Conservation (phyloP, 1,284 basidiomycete genomes). For the Sanghuangporus sanghuang region DNA sequence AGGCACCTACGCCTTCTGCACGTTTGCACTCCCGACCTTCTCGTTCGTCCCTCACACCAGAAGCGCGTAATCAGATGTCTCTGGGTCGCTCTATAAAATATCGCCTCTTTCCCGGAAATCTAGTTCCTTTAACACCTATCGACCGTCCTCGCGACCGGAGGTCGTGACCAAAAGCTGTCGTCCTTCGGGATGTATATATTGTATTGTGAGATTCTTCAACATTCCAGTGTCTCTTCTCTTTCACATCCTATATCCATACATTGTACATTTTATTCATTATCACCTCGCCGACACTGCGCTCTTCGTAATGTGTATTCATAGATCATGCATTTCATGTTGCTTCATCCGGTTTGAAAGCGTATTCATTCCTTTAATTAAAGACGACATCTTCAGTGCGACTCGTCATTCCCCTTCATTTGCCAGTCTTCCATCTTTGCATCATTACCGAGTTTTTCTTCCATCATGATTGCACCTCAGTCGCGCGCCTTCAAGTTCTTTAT, state of each 20-base stretch:
- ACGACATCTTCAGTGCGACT: background rate
- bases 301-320: slow-evolving; percentile 6
- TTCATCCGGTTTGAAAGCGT: background rate
- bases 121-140: slow-evolving; percentile 12
- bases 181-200: background rate
- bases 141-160: background rate
- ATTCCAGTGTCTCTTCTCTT: background rate
- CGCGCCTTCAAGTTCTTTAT: background rate
- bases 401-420: background rate
- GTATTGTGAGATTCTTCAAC: background rate
- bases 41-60: background rate
- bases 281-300: background rate
- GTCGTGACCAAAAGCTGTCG: background rate
- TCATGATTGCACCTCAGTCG: background rate
- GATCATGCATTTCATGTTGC: background rate
- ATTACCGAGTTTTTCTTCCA: background rate
- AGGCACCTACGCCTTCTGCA: background rate
- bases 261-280: background rate
- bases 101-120: slow-evolving; percentile 12
- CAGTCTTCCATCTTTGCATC: background rate
- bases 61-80: background rate
- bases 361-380: background rate
- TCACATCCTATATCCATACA: background rate
- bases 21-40: background rate
- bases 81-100: slow-evolving; percentile 5